These are phyloP conservation scores for Plenodomus biglobosus DNA, from an alignment of 2,329 filamentous ascomycete species.

Conservation along the genomic window DNA sequence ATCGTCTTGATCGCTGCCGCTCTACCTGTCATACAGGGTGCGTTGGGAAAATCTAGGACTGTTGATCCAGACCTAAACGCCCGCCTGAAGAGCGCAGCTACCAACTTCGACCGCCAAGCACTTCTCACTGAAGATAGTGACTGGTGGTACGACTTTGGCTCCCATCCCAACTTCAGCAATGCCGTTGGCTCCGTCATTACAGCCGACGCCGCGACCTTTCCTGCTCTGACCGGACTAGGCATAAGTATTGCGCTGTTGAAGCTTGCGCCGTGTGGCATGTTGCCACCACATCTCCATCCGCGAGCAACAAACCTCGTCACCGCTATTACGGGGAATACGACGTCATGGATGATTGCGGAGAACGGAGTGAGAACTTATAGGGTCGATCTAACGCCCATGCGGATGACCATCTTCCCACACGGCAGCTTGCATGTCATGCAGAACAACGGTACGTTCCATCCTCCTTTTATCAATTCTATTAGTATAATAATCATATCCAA, in stretches of 20 bases:
- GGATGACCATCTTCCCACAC: slow-evolving; percentile 55
- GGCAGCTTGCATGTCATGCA: slow-evolving; percentile 55
- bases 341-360: slow-evolving; percentile 56
- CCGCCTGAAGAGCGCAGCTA: slow-evolving; percentile 43
- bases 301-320: slow-evolving; percentile 55
- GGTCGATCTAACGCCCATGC: slow-evolving; percentile 47
- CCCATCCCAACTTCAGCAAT: slow-evolving; percentile 48
- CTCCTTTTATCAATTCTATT: neutral
- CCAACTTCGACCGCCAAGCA: slow-evolving; percentile 49
- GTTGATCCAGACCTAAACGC: slow-evolving; percentile 47
- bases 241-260: slow-evolving; percentile 52
- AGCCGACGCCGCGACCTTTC: slow-evolving; percentile 56
- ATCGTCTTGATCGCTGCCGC: slow-evolving; percentile 21
- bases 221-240: slow-evolving; percentile 50
- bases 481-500: slow-evolving; percentile 15
- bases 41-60: slow-evolving; percentile 40
- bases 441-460: slow-evolving; percentile 48
- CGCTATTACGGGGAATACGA: slow-evolving; percentile 51
- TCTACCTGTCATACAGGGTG: slow-evolving; percentile 13
- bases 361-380: slow-evolving; percentile 52
- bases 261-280: slow-evolving; percentile 56
- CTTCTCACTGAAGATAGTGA: slow-evolving; percentile 47
- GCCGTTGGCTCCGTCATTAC: slow-evolving; percentile 54
- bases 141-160: slow-evolving; percentile 55
- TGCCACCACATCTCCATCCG: slow-evolving; percentile 55